These are phyloP conservation scores for Ascochyta fabae DNA, from an alignment of 2,329 filamentous ascomycete species.

Conservation along the genomic window DNA sequence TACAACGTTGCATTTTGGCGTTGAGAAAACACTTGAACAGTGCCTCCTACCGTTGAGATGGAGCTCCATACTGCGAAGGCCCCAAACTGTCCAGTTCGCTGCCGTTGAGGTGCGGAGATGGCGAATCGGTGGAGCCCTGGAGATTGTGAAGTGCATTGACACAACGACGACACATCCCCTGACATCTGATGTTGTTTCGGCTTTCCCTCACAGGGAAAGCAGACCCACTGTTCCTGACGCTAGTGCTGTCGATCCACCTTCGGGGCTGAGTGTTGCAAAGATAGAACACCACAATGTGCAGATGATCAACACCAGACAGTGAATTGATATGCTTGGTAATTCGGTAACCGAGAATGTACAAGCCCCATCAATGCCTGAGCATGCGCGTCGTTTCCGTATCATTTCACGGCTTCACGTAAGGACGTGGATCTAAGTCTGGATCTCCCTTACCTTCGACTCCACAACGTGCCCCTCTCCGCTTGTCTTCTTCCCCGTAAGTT, in stretches of 20 bases:
- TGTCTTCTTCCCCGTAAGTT: conserved; percentile 24
- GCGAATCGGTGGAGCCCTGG: conserved; percentile 2
- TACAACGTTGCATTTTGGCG: background rate
- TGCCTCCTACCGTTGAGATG: background rate
- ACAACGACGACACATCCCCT: background rate
- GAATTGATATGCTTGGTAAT: background rate
- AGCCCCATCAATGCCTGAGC: background rate
- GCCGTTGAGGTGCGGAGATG: conserved; percentile 6
- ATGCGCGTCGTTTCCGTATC: background rate
- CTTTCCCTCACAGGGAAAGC: background rate
- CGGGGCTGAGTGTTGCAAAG: conserved; percentile 8
- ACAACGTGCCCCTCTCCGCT: conserved; percentile 20
- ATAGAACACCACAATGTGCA: background rate
- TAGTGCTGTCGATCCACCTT: conserved; percentile 1
- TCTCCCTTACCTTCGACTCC: conserved; percentile 22
- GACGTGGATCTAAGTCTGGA: conserved; percentile 6
- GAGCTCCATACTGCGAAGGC: background rate
- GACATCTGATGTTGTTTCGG: conserved; percentile 4
- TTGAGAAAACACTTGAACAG: background rate
- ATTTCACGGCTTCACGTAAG: background rate
- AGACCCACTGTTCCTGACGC: background rate
- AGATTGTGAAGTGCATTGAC: conserved; percentile 12
- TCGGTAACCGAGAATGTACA: background rate
- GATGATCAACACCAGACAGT: background rate
- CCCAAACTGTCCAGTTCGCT: background rate